Percentiles rank a stretch among this genome's conserved stretches.
phyloP scores from a whole-genome alignment of 2,329 filamentous ascomycete genomes.

The Ascocoryne sarcoides region DNA sequence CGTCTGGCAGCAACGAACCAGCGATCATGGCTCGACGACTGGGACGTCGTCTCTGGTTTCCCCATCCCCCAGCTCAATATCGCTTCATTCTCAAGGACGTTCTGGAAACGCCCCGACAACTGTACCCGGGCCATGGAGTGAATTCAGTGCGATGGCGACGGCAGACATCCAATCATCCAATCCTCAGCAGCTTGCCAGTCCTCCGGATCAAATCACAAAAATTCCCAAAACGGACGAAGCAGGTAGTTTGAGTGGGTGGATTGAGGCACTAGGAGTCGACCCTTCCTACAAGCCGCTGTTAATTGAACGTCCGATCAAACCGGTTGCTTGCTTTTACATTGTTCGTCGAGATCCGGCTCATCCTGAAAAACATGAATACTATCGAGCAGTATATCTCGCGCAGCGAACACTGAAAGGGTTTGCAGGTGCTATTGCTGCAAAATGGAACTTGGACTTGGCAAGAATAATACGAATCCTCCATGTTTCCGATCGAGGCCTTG shows the following conservation, averaged over 20 bases:
- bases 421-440: constrained; percentile 61
- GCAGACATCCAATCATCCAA: constrained; percentile 37
- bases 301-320: constrained; percentile 57
- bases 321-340: constrained; percentile 84
- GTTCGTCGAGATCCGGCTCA: constrained; percentile 44
- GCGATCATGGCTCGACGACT: constrained; percentile 48
- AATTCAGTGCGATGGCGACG: constrained; percentile 43
- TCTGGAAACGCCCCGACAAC: constrained; percentile 27
- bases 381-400: constrained; percentile 79
- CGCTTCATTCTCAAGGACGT: constrained; percentile 48
- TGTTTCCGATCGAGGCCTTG: constrained; percentile 63
- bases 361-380: constrained; percentile 44
- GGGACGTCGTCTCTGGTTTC: constrained; percentile 55
- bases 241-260: constrained; percentile 68
- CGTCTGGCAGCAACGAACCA: constrained; percentile 36
- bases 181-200: constrained; percentile 35
- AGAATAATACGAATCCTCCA: constrained; percentile 64
- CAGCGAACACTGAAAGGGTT: constrained; percentile 70
- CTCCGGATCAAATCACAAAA: constrained; percentile 45
- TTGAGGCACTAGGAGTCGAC: constrained; percentile 89
- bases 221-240: constrained; percentile 49
- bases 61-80: constrained; percentile 57
- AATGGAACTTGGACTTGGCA: constrained; percentile 70
- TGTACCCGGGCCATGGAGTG: constrained; percentile 44
- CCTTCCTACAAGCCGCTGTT: constrained; percentile 69